These are phyloP conservation scores for Raphanus hybrid DNA, from an alignment of 441 rosid species.

Conservation along the genomic window DNA sequence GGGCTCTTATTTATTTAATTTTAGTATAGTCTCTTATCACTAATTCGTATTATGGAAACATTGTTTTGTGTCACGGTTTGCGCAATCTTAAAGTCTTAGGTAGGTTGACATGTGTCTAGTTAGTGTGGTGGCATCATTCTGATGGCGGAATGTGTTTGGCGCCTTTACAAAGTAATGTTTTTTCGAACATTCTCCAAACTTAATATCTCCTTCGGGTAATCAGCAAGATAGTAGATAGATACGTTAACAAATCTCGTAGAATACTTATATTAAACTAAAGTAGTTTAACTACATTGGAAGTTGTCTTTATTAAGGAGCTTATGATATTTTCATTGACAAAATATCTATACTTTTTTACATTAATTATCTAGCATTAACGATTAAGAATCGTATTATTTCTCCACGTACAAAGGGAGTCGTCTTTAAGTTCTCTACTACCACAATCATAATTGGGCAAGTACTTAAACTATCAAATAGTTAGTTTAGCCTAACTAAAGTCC, in stretches of 20 bases:
- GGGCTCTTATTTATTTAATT: too few relatives aligned
- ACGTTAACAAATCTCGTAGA: slow-evolving; percentile 9
- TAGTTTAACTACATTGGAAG: not conserved
- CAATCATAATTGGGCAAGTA: slow-evolving; percentile 25
- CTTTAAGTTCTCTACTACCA: slow-evolving; percentile 24
- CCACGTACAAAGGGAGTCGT: slow-evolving; percentile 23
- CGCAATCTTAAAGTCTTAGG: not conserved
- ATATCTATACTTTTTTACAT: slow-evolving; percentile 12
- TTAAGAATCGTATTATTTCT: slow-evolving; percentile 18
- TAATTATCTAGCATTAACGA: slow-evolving; percentile 29
- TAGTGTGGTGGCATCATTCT: slow-evolving; percentile 5
- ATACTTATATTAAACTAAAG: not conserved
- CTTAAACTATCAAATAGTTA: slow-evolving; percentile 13
- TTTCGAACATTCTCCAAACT: not conserved
- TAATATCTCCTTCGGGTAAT: slow-evolving; percentile 19
- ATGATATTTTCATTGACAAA: not conserved
- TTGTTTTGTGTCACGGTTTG: not conserved
- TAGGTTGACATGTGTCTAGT: not conserved
- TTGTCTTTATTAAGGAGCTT: slow-evolving; percentile 5
- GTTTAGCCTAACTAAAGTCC: slow-evolving; percentile 14
- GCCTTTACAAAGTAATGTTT: slow-evolving; percentile 8
- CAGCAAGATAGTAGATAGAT: slow-evolving; percentile 18
- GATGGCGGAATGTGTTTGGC: slow-evolving; percentile 4
- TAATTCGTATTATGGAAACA: not conserved
- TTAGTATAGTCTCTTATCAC: not conserved